Evolutionary conservation across 2,329 filamentous ascomycete species (phyloP), one percentile per base, ranked within the genome.

Genomic region (Claviceps sp.): DNA sequence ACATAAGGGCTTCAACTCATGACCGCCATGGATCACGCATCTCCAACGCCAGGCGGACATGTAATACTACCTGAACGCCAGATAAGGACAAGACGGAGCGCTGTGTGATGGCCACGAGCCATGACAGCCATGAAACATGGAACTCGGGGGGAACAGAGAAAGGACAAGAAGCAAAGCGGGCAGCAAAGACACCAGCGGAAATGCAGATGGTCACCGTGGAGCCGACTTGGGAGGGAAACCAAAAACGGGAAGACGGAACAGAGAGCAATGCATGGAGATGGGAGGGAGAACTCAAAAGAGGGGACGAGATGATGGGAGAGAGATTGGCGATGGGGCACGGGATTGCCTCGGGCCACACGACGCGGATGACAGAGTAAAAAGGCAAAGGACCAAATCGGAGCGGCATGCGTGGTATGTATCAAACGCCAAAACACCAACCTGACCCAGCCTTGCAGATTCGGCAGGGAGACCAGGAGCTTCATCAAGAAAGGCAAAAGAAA

Each of bases 11-110:
- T 47, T 55, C 50, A 52, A 47, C 49, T 51, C 49, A 48, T 47
- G 47, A 42, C 52, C 50, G 40, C 47, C 50, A 54, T 43, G 48
- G 45, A 30, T 50, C 47, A 54, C 52, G 52, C 45, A 48, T 50
- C 44, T 47, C 50, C 50, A 51, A 51, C 16, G 26, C 37, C 37
- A 17, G 14, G 11, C 50, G 13, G 41, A 22, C 30, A 13, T 37
- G 38, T n/a, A 7, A 17, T 30, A 7, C 24, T 43, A 13, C 17
- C 19, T 19, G 30, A 11, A 34, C 30, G 30, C 10, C 30, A 34
- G 30, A 34, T 34, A 34, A 34, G 30, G 30, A 34, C 30, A 34
- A 34, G 30, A 40, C 38, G 38, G 38, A 40, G 38, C 38, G 7
- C 38, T 40, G 38, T 40, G 38, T 45, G 34, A 39, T 47, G 43